Conservation (phyloP, 495 filamentous ascomycete genomes). For the Daldinia grandis region DNA sequence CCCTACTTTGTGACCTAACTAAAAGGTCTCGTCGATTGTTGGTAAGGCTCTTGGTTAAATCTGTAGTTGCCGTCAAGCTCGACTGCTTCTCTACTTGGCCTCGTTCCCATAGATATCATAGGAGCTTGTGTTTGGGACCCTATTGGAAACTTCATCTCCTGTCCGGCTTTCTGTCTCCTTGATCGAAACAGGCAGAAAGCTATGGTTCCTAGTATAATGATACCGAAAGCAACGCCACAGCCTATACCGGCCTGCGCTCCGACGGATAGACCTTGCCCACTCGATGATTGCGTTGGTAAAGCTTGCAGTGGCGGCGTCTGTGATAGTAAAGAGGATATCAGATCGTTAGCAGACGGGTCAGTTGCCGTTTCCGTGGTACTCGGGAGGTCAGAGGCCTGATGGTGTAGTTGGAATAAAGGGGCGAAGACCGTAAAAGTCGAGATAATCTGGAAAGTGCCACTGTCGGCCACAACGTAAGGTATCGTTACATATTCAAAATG, state of each 20-base stretch:
- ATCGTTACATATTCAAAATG: slow-evolving; percentile 11
- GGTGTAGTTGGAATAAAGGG: slow-evolving; percentile 17
- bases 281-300: background rate
- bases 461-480: background rate
- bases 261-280: slow-evolving; percentile 1
- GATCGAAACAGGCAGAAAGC: slow-evolving; percentile 11
- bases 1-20: background rate
- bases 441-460: background rate
- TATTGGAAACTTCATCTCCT: background rate
- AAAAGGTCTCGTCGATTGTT: background rate
- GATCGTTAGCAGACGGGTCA: background rate
- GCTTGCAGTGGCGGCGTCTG: background rate
- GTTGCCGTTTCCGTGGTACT: background rate
- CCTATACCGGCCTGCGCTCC: slow-evolving; percentile 13
- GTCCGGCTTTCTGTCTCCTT: background rate
- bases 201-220: background rate
- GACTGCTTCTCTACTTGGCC: background rate
- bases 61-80: background rate
- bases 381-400: slow-evolving; percentile 8
- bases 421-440: slow-evolving; percentile 11
- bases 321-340: background rate
- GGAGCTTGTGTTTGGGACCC: background rate
- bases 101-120: background rate
- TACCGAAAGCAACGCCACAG: slow-evolving; percentile 7
- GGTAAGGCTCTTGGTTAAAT: background rate